These are phyloP conservation scores for Lactarius pseudohatsudake DNA, from an alignment of 768 basidiomycete genomes.

Conservation along the genomic window DNA sequence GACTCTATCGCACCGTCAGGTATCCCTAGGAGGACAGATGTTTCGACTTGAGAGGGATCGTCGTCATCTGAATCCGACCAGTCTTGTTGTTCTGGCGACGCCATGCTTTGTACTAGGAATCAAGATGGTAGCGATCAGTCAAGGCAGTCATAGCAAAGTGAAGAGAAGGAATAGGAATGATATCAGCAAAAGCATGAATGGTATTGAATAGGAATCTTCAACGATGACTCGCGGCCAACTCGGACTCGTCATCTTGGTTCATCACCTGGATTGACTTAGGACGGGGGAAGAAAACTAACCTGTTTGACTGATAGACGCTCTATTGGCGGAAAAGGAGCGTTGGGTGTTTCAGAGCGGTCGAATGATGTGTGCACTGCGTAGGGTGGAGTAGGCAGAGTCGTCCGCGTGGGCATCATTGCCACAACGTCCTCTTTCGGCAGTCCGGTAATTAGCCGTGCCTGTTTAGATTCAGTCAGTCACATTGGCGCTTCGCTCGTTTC, in stretches of 20 bases:
- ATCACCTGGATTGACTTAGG: constrained; percentile 19
- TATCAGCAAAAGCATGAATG: constrained; percentile 95
- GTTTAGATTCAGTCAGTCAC: not conserved
- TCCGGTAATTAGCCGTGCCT: not conserved
- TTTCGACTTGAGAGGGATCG: constrained; percentile 54
- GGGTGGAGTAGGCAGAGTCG: not conserved
- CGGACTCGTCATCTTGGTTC: constrained; percentile 85
- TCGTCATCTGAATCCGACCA: constrained; percentile 86
- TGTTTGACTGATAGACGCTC: constrained; percentile 14
- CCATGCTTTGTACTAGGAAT: constrained; percentile 37
- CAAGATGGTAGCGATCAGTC: constrained; percentile 27
- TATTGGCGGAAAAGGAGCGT: not conserved
- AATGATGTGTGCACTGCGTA: not conserved
- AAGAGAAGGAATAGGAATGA: constrained; percentile 29
- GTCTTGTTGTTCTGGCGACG: constrained; percentile 49
- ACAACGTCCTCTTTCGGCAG: not conserved
- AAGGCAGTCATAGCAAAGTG: constrained; percentile 15
- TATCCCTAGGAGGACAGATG: constrained; percentile 73
- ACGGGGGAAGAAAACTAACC: constrained; percentile 7
- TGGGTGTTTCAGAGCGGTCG: not conserved
- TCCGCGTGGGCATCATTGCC: not conserved
- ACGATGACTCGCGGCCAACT: constrained; percentile 59
- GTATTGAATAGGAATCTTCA: constrained; percentile 74
- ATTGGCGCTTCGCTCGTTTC: not conserved
- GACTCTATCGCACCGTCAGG: constrained; percentile 71